Conservation (phyloP, 1,139 yeast species). For the Debaryomyces sp. region DNA sequence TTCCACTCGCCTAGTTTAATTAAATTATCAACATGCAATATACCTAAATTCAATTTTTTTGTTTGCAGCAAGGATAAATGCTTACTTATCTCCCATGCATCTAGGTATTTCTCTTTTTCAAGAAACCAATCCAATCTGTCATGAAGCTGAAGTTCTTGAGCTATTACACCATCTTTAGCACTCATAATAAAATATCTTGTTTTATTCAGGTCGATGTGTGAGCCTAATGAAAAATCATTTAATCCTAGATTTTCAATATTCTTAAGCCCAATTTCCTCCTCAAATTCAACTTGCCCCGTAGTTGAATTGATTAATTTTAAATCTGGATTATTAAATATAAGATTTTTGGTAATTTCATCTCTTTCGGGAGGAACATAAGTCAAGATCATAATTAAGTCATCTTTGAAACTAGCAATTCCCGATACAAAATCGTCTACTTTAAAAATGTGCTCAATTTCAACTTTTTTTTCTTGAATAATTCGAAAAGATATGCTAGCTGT, state of each 20-base stretch:
- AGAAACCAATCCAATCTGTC: constrained; percentile 79
- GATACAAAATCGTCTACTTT: constrained; percentile 66
- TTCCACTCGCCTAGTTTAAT: constrained; percentile 56
- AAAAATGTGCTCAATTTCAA: constrained; percentile 58
- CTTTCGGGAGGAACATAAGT: constrained; percentile 52
- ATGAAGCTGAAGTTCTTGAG: constrained; percentile 63
- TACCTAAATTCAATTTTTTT: constrained; percentile 63
- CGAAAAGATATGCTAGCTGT: constrained; percentile 67
- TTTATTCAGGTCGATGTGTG: constrained; percentile 36
- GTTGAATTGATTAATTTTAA: constrained; percentile 64
- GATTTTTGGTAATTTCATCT: constrained; percentile 26
- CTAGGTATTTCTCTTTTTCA: constrained; percentile 52
- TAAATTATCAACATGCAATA: constrained; percentile 61
- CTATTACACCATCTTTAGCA: constrained; percentile 80
- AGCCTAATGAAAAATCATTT: constrained; percentile 75
- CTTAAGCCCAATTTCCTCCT: constrained; percentile 75
- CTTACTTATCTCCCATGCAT: constrained; percentile 79
- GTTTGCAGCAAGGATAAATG: constrained; percentile 48
- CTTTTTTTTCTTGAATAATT: constrained; percentile 55
- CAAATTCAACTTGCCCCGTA: constrained; percentile 76
- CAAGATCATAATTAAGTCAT: constrained; percentile 62
- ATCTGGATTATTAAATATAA: constrained; percentile 58
- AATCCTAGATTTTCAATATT: constrained; percentile 65
- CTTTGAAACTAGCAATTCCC: constrained; percentile 76
- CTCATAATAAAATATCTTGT: constrained; percentile 69